These are phyloP conservation scores for Miscanthus lutarioriparius DNA, from an alignment of 176 grass and related monocot species.

Conservation along the genomic window DNA sequence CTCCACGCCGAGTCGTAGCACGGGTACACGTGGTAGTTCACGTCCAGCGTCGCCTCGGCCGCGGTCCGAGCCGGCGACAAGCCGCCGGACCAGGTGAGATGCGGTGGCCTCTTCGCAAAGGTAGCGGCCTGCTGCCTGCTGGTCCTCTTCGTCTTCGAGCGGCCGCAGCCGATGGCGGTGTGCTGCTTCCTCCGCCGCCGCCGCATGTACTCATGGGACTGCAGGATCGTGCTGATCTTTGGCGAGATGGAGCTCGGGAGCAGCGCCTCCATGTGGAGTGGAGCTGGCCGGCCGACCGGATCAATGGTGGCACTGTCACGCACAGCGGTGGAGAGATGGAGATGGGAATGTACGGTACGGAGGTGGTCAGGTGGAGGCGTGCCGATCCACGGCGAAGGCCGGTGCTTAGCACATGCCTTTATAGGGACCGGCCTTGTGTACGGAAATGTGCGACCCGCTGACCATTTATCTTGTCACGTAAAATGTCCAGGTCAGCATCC, in stretches of 20 bases:
- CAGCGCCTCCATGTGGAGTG: conserved; percentile 33
- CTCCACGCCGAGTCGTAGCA: conserved; percentile 34
- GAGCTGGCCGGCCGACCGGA: not conserved
- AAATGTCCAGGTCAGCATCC: too few species aligned
- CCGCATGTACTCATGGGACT: conserved; percentile 48
- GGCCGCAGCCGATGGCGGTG: too few species aligned
- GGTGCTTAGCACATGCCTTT: conserved; percentile 3
- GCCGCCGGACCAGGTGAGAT: conserved; percentile 25
- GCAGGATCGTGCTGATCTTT: conserved; percentile 51
- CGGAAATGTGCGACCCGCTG: conserved; percentile 7
- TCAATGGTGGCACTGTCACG: too few species aligned
- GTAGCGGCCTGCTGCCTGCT: not conserved
- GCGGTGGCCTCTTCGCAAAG: conserved; percentile 21
- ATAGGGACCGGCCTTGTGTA: not conserved
- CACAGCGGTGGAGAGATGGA: conserved; percentile 14
- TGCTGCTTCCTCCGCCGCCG: not conserved
- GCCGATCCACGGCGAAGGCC: not conserved
- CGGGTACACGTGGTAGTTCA: not conserved
- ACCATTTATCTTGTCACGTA: too few species aligned
- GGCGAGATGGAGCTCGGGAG: conserved; percentile 51
- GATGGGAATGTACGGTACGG: not conserved
- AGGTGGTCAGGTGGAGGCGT: not conserved
- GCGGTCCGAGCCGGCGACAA: not conserved
- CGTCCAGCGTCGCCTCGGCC: not conserved
- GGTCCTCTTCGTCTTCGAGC: conserved; percentile 26